phyloP scores from a whole-genome alignment of 163 green algal genomes.

The Prototheca stagnorum region DNA sequence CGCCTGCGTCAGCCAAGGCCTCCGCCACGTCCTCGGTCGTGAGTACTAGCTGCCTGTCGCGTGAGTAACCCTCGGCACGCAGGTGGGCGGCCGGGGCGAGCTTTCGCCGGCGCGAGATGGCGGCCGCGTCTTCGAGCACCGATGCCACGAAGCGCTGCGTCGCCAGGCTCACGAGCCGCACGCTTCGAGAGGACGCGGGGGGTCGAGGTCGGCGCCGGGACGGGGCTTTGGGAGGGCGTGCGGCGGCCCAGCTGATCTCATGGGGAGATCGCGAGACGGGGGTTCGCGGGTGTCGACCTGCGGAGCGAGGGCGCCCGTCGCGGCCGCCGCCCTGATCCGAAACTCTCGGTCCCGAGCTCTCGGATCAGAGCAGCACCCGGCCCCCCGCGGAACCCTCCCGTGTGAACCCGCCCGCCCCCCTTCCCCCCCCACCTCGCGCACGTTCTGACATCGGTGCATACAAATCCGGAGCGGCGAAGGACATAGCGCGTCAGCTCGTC shows the following conservation, averaged over 20 bases:
- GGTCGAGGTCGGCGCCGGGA: not conserved
- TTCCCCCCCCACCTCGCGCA: not conserved
- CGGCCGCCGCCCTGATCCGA: not conserved
- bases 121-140: conserved; percentile 30
- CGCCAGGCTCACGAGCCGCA: conserved; percentile 40
- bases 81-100: conserved; percentile 17
- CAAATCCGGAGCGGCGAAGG: conserved; percentile 21
- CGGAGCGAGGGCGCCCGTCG: not conserved
- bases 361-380: not conserved
- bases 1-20: conserved; percentile 34
- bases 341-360: not conserved
- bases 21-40: conserved; percentile 32
- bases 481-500: conserved; percentile 38
- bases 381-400: too few species aligned
- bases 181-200: conserved; percentile 11
- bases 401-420: too few species aligned
- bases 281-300: not conserved
- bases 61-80: conserved; percentile 22
- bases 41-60: conserved; percentile 34
- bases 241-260: not conserved
- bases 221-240: not conserved
- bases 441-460: conserved; percentile 26
- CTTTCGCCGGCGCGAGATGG: conserved; percentile 24
- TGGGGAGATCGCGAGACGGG: not conserved
- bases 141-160: conserved; percentile 36